Percentiles rank a stretch among this genome's conserved stretches.
Conservation (phyloP, 1,284 basidiomycete species). For the Ustilago curta region DNA sequence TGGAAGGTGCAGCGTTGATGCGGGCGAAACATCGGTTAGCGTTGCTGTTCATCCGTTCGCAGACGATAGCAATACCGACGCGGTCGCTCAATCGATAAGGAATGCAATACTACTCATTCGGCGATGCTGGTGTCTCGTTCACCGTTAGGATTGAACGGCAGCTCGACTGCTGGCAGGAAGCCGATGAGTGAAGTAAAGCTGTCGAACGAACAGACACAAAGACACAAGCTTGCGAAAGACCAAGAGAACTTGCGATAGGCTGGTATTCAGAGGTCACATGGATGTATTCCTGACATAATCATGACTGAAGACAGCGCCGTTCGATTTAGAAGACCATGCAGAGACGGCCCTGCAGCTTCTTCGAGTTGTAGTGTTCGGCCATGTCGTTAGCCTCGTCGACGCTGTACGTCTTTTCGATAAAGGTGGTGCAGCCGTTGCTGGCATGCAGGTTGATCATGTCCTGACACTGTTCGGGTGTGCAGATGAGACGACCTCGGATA, state of each 20-base stretch:
- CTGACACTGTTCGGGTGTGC: constrained; percentile 59
- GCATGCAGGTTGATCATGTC: constrained; percentile 60
- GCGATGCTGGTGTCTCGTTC: not conserved
- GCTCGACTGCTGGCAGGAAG: too few relatives aligned
- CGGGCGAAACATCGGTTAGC: not conserved
- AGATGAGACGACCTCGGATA: constrained; percentile 58
- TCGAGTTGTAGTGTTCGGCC: constrained; percentile 55
- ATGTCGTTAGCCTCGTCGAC: constrained; percentile 59
- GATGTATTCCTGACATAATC: not conserved
- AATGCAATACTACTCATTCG: too few relatives aligned
- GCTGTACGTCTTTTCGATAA: constrained; percentile 61
- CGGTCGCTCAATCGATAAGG: constrained; percentile 2
- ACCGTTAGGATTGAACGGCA: not conserved
- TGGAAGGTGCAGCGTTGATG: not conserved
- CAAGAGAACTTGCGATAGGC: too few relatives aligned
- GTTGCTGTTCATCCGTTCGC: not conserved
- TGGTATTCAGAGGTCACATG: not conserved
- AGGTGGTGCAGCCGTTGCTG: constrained; percentile 48
- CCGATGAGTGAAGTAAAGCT: too few relatives aligned
- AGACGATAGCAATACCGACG: not conserved
- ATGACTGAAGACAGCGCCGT: not conserved
- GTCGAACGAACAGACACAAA: too few relatives aligned
- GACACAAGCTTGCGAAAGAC: not conserved
- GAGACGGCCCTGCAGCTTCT: constrained; percentile 54
- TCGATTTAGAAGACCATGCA: constrained; percentile 48